Evolutionary conservation across 257 asterid species (phyloP).

Genomic region (Lycium barbarum): DNA sequence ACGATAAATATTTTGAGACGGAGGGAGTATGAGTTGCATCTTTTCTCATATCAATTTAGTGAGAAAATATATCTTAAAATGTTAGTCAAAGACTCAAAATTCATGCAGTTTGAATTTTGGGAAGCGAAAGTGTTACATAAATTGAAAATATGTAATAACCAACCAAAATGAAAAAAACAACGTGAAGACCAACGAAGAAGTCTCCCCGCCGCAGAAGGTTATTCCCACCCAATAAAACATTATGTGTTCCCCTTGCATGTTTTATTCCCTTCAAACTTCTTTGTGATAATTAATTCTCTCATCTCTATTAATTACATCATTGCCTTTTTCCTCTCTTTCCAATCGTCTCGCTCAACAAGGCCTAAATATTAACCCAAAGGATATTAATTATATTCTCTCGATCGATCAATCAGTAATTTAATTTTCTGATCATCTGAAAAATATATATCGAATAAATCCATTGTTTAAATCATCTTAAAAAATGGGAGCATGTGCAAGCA

Average conservation of each 20-base stretch:
- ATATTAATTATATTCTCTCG: neutral
- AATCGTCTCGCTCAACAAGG: constrained; percentile 16
- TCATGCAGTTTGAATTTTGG: no score
- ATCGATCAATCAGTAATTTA: no score
- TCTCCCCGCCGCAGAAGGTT: neutral
- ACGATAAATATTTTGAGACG: no score
- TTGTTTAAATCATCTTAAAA: neutral
- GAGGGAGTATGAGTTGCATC: no score
- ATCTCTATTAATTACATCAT: neutral
- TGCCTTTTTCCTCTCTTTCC: constrained; percentile 15
- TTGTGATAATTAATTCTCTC: neutral
- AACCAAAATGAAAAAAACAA: neutral
- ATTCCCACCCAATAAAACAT: neutral
- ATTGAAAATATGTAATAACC: no score
- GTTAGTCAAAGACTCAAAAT: no score
- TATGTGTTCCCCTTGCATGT: neutral
- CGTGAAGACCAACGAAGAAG: neutral
- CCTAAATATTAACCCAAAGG: neutral
- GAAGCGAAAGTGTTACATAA: no score
- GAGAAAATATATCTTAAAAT: no score
- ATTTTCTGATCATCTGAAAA: no score
- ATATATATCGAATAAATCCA: neutral
- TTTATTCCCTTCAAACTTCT: neutral
- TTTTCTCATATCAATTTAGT: no score
- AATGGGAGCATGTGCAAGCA: constrained; percentile 30